Conservation (phyloP, 2,329 filamentous ascomycete genomes). For the Colletotrichum falcatum region DNA sequence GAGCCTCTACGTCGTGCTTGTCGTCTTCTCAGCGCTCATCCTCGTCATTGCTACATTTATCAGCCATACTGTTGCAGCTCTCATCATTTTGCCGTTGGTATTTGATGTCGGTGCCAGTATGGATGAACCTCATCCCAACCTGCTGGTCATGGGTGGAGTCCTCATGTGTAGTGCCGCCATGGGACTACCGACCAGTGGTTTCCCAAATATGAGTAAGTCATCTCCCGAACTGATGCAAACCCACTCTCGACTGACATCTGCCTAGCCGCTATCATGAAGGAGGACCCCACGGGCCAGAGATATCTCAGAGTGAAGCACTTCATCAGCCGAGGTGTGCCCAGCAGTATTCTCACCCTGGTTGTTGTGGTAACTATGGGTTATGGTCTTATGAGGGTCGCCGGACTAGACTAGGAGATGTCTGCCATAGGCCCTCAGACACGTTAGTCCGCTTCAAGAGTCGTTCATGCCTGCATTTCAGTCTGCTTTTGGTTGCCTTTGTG, state of each 20-base stretch:
- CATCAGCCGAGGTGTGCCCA: constrained; percentile 90
- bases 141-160: constrained; percentile 94
- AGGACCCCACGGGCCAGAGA: constrained; percentile 91
- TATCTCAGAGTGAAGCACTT: constrained; percentile 96
- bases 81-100: constrained; percentile 94
- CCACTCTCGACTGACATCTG: background rate
- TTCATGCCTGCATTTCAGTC: background rate
- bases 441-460: background rate
- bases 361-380: constrained; percentile 93
- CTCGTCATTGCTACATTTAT: constrained; percentile 97
- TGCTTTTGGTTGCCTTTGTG: background rate
- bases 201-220: constrained; percentile 98
- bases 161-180: constrained; percentile 99
- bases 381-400: constrained; percentile 83
- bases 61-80: constrained; percentile 93
- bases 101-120: constrained; percentile 86
- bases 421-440: background rate
- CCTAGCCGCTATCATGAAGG: constrained; percentile 97
- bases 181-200: constrained; percentile 94
- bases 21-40: constrained; percentile 87
- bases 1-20: constrained; percentile 85
- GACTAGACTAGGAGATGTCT: constrained; percentile 60
- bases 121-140: constrained; percentile 90
- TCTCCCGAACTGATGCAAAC: background rate
- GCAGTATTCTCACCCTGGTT: constrained; percentile 81